Conservation (phyloP, 2,329 filamentous ascomycete species). For the Ceratocystis huliohia region DNA sequence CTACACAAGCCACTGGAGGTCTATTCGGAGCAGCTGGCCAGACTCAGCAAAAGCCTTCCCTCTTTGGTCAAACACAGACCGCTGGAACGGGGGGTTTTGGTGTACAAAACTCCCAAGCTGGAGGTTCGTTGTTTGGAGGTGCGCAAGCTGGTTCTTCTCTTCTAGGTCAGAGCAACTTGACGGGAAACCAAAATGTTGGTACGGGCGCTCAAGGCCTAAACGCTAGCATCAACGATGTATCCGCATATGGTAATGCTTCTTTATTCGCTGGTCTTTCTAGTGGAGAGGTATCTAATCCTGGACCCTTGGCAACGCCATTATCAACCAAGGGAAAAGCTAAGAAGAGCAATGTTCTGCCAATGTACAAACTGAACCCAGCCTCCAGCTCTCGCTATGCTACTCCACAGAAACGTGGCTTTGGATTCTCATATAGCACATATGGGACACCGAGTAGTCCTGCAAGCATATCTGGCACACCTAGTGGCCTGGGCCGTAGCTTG, state of each 20-base stretch:
- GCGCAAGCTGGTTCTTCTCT: slow-evolving; percentile 28
- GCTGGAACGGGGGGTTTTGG: slow-evolving; percentile 44
- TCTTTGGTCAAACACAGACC: slow-evolving; percentile 39
- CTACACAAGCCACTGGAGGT: slow-evolving; percentile 28
- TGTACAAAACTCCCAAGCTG: slow-evolving; percentile 34
- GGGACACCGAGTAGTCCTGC: slow-evolving; percentile 64
- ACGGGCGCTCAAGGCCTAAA: slow-evolving; percentile 51
- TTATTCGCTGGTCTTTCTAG: slow-evolving; percentile 63
- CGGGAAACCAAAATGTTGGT: slow-evolving; percentile 28
- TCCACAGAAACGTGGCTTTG: slow-evolving; percentile 75
- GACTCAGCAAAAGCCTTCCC: slow-evolving; percentile 42
- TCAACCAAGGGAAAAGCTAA: slow-evolving; percentile 62
- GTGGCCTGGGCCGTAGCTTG: slow-evolving; percentile 52
- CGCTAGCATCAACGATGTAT: slow-evolving; percentile 68
- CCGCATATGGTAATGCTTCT: slow-evolving; percentile 78
- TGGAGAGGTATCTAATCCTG: slow-evolving; percentile 56
- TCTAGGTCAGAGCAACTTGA: slow-evolving; percentile 42
- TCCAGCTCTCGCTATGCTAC: slow-evolving; percentile 70
- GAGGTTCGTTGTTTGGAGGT: slow-evolving; percentile 36
- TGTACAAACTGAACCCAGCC: slow-evolving; percentile 75
- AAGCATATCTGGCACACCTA: slow-evolving; percentile 51
- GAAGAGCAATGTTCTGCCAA: slow-evolving; percentile 66
- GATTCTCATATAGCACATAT: slow-evolving; percentile 87
- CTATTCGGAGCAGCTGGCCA: slow-evolving; percentile 37
- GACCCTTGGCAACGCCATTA: slow-evolving; percentile 82